A percentile compares a stretch with the other conserved stretches of the same genome.
These are phyloP conservation scores for Peltaster fructicola DNA, from an alignment of 2,329 filamentous ascomycete genomes.

Conservation along the genomic window DNA sequence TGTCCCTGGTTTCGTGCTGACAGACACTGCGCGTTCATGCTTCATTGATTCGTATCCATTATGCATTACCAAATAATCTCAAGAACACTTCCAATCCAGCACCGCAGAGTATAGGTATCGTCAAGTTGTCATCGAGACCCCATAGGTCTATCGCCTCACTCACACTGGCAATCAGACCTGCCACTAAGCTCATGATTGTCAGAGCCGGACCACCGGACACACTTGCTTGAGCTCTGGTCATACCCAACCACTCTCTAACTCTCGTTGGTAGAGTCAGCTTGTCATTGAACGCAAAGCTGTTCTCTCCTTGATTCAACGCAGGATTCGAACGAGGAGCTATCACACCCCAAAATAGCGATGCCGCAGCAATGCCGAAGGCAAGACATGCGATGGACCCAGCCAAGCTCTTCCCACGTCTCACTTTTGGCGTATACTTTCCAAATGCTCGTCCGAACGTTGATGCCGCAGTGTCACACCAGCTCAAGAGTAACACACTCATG, in stretches of 20 bases:
- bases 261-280: constrained; percentile 49
- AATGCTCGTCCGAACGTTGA: constrained; percentile 84
- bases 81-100: constrained; percentile 82
- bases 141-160: constrained; percentile 86
- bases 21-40: no score
- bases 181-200: constrained; percentile 65
- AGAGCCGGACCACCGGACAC: constrained; percentile 58
- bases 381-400: constrained; percentile 79
- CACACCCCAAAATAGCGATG: constrained; percentile 75
- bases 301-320: constrained; percentile 23
- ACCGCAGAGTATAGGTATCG: constrained; percentile 82
- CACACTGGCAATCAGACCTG: constrained; percentile 71
- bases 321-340: constrained; percentile 41
- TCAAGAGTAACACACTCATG: constrained; percentile 74
- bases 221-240: constrained; percentile 39
- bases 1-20: no score
- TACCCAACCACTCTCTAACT: constrained; percentile 41
- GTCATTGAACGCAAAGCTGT: constrained; percentile 69
- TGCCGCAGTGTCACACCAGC: constrained; percentile 95
- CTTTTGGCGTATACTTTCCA: constrained; percentile 70
- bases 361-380: constrained; percentile 63
- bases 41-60: no score
- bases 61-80: constrained; percentile 69
- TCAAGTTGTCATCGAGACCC: constrained; percentile 93
- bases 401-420: constrained; percentile 77